Evolutionary conservation across 805 yeast species (phyloP).

Genomic region (Kodamaea leandrae): DNA sequence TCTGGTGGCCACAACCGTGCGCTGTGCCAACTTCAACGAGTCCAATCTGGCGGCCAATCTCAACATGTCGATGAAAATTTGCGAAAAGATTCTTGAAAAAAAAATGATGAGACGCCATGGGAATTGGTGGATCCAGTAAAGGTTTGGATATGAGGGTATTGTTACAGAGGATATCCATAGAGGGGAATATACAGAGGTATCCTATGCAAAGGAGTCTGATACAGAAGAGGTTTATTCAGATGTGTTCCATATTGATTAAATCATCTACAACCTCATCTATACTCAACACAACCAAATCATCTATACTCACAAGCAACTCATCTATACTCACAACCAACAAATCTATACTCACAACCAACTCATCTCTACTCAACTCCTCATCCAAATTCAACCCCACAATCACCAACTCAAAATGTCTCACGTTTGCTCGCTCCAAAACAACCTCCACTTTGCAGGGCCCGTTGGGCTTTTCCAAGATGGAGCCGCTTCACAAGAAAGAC

Average conservation of each 20-base stretch:
- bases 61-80: conserved; percentile 7
- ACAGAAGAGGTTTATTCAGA: no score
- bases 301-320: not conserved
- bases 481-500: conserved; percentile 6
- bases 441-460: conserved; percentile 6
- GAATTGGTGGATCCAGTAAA: no score
- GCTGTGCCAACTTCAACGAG: conserved; percentile 1
- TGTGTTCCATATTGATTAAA: not conserved
- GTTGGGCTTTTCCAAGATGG: conserved; percentile 8
- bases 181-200: no score
- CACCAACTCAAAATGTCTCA: not conserved
- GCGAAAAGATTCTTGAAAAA: not conserved
- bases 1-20: conserved; percentile 5
- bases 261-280: not conserved
- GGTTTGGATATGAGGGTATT: no score
- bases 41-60: conserved; percentile 10
- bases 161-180: no score
- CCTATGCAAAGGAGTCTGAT: no score
- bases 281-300: not conserved
- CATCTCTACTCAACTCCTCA: not conserved
- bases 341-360: not conserved
- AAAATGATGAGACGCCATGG: no score
- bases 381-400: not conserved
- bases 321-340: not conserved
- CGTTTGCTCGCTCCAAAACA: not conserved